These are phyloP conservation scores for Sequoia sempervirens DNA, from an alignment of 75 land plant genomes.

Conservation along the genomic window DNA sequence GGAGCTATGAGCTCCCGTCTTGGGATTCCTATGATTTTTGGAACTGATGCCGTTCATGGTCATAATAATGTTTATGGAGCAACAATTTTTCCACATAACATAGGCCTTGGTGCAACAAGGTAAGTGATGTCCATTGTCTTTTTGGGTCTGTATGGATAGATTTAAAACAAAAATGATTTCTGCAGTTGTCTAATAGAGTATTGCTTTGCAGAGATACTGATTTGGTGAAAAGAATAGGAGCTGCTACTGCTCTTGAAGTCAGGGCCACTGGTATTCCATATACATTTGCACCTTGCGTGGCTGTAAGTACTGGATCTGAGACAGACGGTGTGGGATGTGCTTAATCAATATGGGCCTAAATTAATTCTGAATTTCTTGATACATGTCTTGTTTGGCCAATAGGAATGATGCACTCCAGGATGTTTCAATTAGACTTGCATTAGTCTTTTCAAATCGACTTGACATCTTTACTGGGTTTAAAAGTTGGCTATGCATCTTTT, in stretches of 20 bases:
- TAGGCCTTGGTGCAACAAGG: constrained; percentile 57
- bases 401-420: background rate
- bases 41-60: constrained; percentile 59
- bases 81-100: constrained; percentile 60
- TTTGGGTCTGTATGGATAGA: background rate
- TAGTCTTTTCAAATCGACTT: background rate
- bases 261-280: constrained; percentile 67
- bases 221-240: constrained; percentile 51
- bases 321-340: background rate
- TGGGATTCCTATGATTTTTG: constrained; percentile 51
- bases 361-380: background rate
- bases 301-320: constrained; percentile 20
- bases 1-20: constrained; percentile 33
- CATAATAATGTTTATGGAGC: constrained; percentile 55
- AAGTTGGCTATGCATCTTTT: background rate
- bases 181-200: background rate
- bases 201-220: constrained; percentile 42
- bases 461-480: background rate
- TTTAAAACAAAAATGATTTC: background rate
- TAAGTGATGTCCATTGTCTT: background rate
- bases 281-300: constrained; percentile 62
- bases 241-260: constrained; percentile 63
- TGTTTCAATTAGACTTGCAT: background rate
- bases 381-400: background rate
- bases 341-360: background rate